Conservation (phyloP, 306 rosid genomes). For the Vigna nakashimae region DNA sequence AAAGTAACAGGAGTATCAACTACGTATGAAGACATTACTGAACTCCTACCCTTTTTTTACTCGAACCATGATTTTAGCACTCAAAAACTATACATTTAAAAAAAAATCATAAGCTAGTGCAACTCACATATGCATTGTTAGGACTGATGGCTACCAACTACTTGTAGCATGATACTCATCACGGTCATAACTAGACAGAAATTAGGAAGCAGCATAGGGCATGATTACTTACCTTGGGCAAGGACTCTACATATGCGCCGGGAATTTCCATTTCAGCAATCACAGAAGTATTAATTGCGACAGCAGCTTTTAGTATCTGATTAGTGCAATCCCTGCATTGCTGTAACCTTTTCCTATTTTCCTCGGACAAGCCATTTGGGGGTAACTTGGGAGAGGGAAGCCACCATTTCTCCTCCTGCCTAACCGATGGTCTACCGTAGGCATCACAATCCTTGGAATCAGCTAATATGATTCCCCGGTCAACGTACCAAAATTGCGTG, state of each 20-base stretch:
- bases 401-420: conserved; percentile 99
- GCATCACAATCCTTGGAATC: conserved; percentile 70
- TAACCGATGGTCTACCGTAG: conserved; percentile 78
- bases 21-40: not conserved
- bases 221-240: conserved; percentile 72
- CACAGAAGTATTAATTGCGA: conserved; percentile 87
- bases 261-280: conserved; percentile 96
- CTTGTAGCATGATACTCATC: not conserved
- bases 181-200: not conserved
- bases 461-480: conserved; percentile 67
- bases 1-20: conserved; percentile 11
- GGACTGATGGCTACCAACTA: not conserved
- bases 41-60: not conserved
- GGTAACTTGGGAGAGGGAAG: conserved; percentile 93
- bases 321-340: conserved; percentile 90
- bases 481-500: conserved; percentile 81
- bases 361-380: conserved; percentile 71
- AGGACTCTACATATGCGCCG: conserved; percentile 63
- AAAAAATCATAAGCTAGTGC: not conserved
- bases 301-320: conserved; percentile 90
- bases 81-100: not conserved
- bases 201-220: not conserved
- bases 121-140: conserved; percentile 24
- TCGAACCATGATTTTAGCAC: not conserved
- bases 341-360: conserved; percentile 84